These are phyloP conservation scores for Candida sp. DNA, from an alignment of 1,139 yeast species.

Conservation along the genomic window DNA sequence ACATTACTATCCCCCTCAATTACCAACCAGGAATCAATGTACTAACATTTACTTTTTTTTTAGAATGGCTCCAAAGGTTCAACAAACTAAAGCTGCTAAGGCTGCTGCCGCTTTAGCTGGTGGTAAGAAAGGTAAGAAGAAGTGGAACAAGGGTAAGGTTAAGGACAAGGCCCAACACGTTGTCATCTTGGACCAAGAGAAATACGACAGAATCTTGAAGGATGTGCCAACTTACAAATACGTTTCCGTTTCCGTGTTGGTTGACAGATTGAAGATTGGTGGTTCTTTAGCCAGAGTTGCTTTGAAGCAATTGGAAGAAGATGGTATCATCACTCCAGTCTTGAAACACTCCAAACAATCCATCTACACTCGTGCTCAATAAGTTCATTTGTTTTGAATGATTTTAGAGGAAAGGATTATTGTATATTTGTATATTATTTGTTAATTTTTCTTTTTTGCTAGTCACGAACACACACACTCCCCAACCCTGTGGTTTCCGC, in stretches of 20 bases:
- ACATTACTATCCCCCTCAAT: neutral
- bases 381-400: conserved; percentile 16
- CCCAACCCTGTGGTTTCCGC: neutral
- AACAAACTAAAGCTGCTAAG: conserved; percentile 99
- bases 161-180: conserved; percentile 99
- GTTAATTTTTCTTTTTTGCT: neutral
- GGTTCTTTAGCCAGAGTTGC: conserved; percentile 99
- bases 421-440: conserved; percentile 4
- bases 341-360: conserved; percentile 96
- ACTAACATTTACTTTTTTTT: conserved; percentile 36
- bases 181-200: conserved; percentile 97
- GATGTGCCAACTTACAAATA: conserved; percentile 99
- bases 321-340: conserved; percentile 96
- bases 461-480: conserved; percentile 1
- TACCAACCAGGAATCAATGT: neutral
- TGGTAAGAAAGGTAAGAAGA: conserved; percentile 99
- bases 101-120: conserved; percentile 99
- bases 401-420: neutral
- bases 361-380: conserved; percentile 86
- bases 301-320: conserved; percentile 92
- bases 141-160: conserved; percentile 99
- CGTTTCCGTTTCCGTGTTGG: conserved; percentile 97
- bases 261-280: conserved; percentile 99
- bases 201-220: conserved; percentile 99
- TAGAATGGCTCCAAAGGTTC: conserved; percentile 99